Evolutionary conservation across 108 stramenopile species (phyloP), one percentile per base, ranked within the genome.

Genomic region (Licmophora abbreviata): DNA sequence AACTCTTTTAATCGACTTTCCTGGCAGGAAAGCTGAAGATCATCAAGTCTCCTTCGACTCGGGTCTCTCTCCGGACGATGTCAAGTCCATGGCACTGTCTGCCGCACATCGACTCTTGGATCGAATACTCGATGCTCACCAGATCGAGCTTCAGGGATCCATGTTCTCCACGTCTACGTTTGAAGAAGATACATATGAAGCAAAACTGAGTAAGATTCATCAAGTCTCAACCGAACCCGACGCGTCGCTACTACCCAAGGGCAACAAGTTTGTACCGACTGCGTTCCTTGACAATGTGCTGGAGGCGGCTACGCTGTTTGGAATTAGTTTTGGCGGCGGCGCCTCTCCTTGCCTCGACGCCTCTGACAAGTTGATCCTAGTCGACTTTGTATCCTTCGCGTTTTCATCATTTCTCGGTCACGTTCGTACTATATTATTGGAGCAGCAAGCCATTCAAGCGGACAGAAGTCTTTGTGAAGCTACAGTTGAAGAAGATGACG

Each of bases 221-320:
- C 57, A 41, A 29, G 52, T 44, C 42, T 41, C 36, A 1, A 44
- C 32, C 25, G 36, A 46, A 48, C 28, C 56, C 29, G 30, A 0
- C 23, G 18, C 25, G 45, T 21, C 36, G 26, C n/a, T n/a, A n/a
- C n/a, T n/a, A n/a, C 15, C 33, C 45, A 48, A 6, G 34, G 23
- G 29, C 43, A 29, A 20, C 41, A 15, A 36, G 10, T 46, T 67
- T 36, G 45, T 85, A 44, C 85, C 89, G 14, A 60, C 76, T 5
- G 37, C 71, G 12, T 78, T 80, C 41, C 63, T 91, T 56, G 81
- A 85, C 53, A 76, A 63, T 23, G 62, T 87, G 35, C 64, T 91
- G 26, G 83, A 91, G 51, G 80, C 79, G 12, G 63, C 83, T 3
- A 79, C 83, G 1, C 58, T 87, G 24, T 87, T 61, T 38, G 75